Evolutionary conservation across 768 basidiomycete genomes (phyloP).

Genomic region (Pulveroboletus sp.): DNA sequence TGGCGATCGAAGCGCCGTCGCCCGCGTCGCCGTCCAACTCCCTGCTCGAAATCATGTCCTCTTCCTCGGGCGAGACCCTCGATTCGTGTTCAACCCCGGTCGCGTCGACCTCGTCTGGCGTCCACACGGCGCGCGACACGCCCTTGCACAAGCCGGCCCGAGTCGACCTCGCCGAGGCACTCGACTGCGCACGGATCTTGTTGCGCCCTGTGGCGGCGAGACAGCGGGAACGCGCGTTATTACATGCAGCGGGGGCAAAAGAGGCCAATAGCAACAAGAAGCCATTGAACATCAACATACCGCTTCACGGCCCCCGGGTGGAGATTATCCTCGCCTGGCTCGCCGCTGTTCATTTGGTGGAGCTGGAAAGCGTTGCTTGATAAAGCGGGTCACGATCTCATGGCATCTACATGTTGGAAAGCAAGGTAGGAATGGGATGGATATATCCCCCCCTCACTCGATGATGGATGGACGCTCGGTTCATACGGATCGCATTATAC

Average conservation of each 20-base stretch:
- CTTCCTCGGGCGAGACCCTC: constrained; percentile 20
- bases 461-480: no score
- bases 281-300: constrained; percentile 70
- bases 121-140: constrained; percentile 6
- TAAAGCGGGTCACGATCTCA: neutral
- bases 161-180: constrained; percentile 48
- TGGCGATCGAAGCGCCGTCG: constrained; percentile 39
- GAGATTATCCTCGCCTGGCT: constrained; percentile 86
- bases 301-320: constrained; percentile 81
- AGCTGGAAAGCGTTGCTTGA: constrained; percentile 50
- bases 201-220: constrained; percentile 67
- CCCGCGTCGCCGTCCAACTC: constrained; percentile 27
- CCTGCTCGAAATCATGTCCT: constrained; percentile 22
- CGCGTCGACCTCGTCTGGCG: constrained; percentile 24
- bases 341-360: constrained; percentile 74
- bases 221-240: constrained; percentile 58
- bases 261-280: constrained; percentile 44
- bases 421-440: no score
- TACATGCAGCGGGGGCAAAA: constrained; percentile 51
- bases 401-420: neutral
- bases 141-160: constrained; percentile 16
- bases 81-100: constrained; percentile 13
- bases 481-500: no score
- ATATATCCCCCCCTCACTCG: no score
- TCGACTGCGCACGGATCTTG: constrained; percentile 71